Conservation (phyloP, 371 early-diverging fungal species). For the Mortierella sp. region DNA sequence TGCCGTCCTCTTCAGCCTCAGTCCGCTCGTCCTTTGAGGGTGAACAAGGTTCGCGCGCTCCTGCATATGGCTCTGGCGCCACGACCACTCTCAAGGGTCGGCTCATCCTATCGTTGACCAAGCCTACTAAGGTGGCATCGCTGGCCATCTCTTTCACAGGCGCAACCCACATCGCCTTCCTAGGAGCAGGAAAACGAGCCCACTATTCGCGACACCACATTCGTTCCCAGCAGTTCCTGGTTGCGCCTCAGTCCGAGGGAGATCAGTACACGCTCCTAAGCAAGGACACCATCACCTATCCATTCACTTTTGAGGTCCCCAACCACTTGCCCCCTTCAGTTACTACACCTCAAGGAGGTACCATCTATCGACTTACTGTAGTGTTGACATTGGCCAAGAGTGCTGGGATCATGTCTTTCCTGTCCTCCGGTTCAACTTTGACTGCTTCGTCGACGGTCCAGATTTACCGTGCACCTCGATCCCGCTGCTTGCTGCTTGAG, state of each 20-base stretch:
- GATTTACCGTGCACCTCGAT: constrained; percentile 40
- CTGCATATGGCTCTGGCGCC: neutral
- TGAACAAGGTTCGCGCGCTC: constrained; percentile 11
- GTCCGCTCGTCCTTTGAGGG: constrained; percentile 39
- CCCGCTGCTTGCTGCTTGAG: constrained; percentile 16
- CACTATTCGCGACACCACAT: constrained; percentile 52
- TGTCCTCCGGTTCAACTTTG: constrained; percentile 34
- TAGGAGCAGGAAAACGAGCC: constrained; percentile 45
- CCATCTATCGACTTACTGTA: constrained; percentile 49
- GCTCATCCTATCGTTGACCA: constrained; percentile 27
- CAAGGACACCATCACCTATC: constrained; percentile 31
- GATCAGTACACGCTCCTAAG: constrained; percentile 33
- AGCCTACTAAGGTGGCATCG: constrained; percentile 42
- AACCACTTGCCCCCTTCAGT: constrained; percentile 43
- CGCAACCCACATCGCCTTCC: constrained; percentile 49
- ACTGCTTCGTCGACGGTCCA: constrained; percentile 31
- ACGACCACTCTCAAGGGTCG: constrained; percentile 27
- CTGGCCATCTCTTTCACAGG: constrained; percentile 40
- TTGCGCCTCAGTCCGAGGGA: constrained; percentile 30
- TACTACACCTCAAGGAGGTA: constrained; percentile 51
- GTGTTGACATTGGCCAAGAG: constrained; percentile 41
- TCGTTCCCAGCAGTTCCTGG: constrained; percentile 36
- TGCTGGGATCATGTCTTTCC: constrained; percentile 44
- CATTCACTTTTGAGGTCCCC: constrained; percentile 40
- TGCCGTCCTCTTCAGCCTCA: constrained; percentile 35